phyloP scores from a whole-genome alignment of 352 stramenopile species.

The Phytopythium mirpurense region DNA sequence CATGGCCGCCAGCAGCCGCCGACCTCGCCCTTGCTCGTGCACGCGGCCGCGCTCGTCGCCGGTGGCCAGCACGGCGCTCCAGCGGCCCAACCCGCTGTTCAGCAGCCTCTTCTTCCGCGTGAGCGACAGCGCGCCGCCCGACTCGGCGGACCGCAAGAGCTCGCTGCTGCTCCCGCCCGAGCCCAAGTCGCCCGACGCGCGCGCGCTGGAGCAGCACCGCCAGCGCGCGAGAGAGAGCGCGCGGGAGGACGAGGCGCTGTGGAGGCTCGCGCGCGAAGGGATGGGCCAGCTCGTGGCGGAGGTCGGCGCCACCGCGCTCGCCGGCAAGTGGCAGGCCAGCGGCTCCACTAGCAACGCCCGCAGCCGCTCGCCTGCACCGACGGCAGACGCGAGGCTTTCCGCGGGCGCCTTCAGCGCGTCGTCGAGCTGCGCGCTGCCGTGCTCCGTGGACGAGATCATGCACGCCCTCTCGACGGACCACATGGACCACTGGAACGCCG shows the following conservation, averaged over 20 bases:
- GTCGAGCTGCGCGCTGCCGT: conserved; percentile 15
- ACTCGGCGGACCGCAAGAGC: conserved; percentile 3
- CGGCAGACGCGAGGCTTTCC: not conserved
- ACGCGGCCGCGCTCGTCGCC: conserved; percentile 1
- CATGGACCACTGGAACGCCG: conserved; percentile 24
- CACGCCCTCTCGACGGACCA: conserved; percentile 14
- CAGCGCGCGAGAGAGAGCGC: conserved; percentile 2
- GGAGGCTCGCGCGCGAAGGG: conserved; percentile 8
- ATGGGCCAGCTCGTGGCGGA: conserved; percentile 10
- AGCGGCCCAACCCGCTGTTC: conserved; percentile 1
- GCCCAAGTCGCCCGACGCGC: not conserved
- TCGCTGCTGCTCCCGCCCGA: conserved; percentile 1
- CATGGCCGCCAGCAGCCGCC: not conserved
- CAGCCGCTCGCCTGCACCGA: not conserved
- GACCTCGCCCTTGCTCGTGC: not conserved
- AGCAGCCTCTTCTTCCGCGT: conserved; percentile 10
- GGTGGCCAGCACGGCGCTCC: not conserved
- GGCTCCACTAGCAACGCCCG: not conserved
- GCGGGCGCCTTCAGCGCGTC: conserved; percentile 3
- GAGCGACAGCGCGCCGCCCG: not conserved
- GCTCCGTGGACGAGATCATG: conserved; percentile 16
- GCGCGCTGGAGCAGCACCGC: conserved; percentile 2
- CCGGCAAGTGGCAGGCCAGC: conserved; percentile 1
- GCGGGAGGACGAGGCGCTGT: conserved; percentile 12
- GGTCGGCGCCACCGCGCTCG: conserved; percentile 2